Base-by-base conservation (phyloP, 805 yeast genomes). In the baker's yeast (Saccharomyces cerevisiae) region DNA sequence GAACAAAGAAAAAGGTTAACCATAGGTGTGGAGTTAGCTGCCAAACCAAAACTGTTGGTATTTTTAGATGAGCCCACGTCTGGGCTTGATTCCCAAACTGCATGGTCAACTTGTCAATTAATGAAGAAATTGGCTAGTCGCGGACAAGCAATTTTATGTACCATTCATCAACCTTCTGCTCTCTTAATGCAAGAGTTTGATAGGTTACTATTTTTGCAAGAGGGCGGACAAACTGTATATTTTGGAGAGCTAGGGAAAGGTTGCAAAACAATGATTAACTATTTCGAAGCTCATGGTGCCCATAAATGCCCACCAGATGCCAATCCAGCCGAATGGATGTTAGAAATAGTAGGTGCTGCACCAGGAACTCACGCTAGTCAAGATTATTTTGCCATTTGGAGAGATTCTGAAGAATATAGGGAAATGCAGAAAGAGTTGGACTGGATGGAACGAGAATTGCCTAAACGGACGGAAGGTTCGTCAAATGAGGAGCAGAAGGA, bases 311-410 rank as follows among this genome's bases (percentile, higher is more conserved):
- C 88, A 13, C 70, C 75, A 8, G 73, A 75, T 36, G 87, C 85
- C 11, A 84, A 84, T 60, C 89, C 89, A 31, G 89, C 88, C 17
- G 94, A 87, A 72, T 87, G 91, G 90, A 88, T 87, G 92, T 75
- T 87, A 70, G 85, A 85, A 56, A 85, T 82, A 57, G 84, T 83
- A 64, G 88, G 88, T 61, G 87, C 88, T 51, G 87, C 87, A 47
- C 88, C 88, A 10, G 87, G 87, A 48, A 78, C 86, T 27, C 83
- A 80, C 59, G 84, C 87, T 28, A 74, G 75, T 46, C 84, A 80
- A 67, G 85, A 84, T 65, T 84, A 82, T 62, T 76, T 78, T 62
- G 82, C 84, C 62, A 85, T 84, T 49, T 86, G 96, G 95, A 67
- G 76, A 64, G 74, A 77, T 48, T 85, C 92, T 41, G 66, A 68